These are phyloP conservation scores for Penicillium sp. DNA, from an alignment of 2,329 filamentous ascomycete species.

Conservation along the genomic window DNA sequence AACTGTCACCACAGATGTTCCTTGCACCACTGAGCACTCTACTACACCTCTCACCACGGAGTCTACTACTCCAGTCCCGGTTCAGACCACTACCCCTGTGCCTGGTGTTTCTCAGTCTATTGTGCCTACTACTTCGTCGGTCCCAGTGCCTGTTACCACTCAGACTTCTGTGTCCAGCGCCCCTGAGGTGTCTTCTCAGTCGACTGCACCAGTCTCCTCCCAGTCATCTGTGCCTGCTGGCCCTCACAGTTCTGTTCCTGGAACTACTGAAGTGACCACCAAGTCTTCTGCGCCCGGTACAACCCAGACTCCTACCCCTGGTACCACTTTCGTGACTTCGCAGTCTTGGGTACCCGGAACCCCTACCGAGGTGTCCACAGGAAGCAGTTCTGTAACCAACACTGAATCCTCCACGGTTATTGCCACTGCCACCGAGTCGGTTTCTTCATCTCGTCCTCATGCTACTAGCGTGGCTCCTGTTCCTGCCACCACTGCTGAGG, in stretches of 20 bases:
- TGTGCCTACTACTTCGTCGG: not conserved
- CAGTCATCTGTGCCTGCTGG: not conserved
- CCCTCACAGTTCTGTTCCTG: not conserved
- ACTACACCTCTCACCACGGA: not conserved
- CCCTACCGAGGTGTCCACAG: not conserved
- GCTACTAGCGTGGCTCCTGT: conserved; percentile 1
- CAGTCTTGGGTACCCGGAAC: not conserved
- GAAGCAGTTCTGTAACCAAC: not conserved
- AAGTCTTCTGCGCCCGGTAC: not conserved
- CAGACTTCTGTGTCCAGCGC: not conserved
- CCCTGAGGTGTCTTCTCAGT: not conserved
- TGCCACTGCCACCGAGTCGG: not conserved
- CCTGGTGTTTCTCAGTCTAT: not conserved
- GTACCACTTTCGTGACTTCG: not conserved
- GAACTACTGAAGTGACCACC: not conserved
- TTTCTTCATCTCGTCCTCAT: not conserved
- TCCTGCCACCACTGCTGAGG: not conserved
- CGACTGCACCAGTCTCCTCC: not conserved
- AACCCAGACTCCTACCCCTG: not conserved
- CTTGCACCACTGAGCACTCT: not conserved
- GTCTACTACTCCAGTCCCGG: not conserved
- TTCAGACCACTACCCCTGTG: not conserved
- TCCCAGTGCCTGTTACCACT: not conserved
- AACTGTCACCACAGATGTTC: conserved; percentile 3
- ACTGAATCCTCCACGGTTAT: not conserved